phyloP scores from a whole-genome alignment of 306 rosid species.

The Gastrolobium bilobum region DNA sequence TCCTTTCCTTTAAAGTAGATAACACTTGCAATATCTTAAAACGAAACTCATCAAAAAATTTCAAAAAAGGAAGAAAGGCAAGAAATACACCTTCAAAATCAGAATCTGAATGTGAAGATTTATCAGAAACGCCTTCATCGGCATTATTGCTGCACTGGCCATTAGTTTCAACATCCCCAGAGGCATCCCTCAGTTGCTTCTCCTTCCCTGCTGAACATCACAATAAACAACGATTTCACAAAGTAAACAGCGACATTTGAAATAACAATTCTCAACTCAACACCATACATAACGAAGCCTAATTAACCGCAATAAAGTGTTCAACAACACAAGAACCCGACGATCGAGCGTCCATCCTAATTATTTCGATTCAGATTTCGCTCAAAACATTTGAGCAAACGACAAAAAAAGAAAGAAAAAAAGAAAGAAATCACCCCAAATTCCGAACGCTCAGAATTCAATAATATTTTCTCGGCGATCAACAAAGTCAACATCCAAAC shows the following conservation, averaged over 20 bases:
- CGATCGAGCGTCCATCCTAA: background rate
- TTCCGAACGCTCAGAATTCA: background rate
- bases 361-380: constrained; percentile 4
- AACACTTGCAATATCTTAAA: constrained; percentile 29
- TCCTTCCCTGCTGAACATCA: constrained; percentile 35
- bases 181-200: constrained; percentile 35
- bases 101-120: constrained; percentile 13
- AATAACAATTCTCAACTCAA: constrained; percentile 11
- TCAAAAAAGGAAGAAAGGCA: background rate
- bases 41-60: background rate
- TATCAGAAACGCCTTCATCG: constrained; percentile 28
- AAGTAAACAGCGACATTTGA: background rate
- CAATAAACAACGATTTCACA: background rate
- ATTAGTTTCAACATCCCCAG: background rate
- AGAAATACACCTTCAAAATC: constrained; percentile 38
- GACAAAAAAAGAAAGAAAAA: background rate
- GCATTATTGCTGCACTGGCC: constrained; percentile 10
- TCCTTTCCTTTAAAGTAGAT: background rate
- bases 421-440: background rate
- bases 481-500: background rate
- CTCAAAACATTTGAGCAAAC: background rate
- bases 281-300: background rate
- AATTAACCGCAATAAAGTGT: background rate
- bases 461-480: background rate
- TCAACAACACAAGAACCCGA: background rate